These are phyloP conservation scores for Brassica juncea DNA, from an alignment of 345 rosid genomes.

Conservation along the genomic window DNA sequence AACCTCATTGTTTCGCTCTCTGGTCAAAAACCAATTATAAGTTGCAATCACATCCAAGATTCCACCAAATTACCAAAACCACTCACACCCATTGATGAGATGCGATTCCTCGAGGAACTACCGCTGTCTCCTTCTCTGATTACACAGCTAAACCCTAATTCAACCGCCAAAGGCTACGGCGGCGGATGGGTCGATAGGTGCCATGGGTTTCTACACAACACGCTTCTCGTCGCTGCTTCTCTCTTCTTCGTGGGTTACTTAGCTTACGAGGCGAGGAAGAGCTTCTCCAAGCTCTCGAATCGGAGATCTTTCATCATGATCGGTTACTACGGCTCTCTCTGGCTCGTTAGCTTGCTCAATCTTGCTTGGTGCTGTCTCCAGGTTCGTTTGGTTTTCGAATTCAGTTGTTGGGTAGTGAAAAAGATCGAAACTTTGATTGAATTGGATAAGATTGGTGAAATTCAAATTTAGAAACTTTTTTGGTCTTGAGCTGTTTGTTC, in stretches of 20 bases:
- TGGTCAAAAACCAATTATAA: background rate
- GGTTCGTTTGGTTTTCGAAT: constrained; percentile 45
- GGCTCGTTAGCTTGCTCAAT: constrained; percentile 91
- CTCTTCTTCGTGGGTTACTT: constrained; percentile 66
- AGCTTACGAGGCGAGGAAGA: constrained; percentile 69
- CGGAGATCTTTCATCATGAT: constrained; percentile 85
- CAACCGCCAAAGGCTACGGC: constrained; percentile 22
- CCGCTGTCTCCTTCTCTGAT: constrained; percentile 37
- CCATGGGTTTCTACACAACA: constrained; percentile 79
- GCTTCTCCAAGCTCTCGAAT: constrained; percentile 63
- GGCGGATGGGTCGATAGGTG: constrained; percentile 70
- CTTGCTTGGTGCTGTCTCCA: constrained; percentile 82
- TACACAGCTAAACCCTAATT: constrained; percentile 46
- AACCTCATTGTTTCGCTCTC: background rate
- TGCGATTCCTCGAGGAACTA: constrained; percentile 38
- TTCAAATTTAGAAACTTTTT: background rate
- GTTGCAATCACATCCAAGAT: background rate
- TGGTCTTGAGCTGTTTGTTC: background rate
- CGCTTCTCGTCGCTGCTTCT: constrained; percentile 56
- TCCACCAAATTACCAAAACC: constrained; percentile 13
- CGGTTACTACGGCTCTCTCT: constrained; percentile 75
- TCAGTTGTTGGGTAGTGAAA: background rate
- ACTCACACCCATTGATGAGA: background rate
- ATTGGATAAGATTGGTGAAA: background rate
- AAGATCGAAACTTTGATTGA: constrained; percentile 7